phyloP scores from a whole-genome alignment of 140 eudicot genomes.

The Flaveria floridana region DNA sequence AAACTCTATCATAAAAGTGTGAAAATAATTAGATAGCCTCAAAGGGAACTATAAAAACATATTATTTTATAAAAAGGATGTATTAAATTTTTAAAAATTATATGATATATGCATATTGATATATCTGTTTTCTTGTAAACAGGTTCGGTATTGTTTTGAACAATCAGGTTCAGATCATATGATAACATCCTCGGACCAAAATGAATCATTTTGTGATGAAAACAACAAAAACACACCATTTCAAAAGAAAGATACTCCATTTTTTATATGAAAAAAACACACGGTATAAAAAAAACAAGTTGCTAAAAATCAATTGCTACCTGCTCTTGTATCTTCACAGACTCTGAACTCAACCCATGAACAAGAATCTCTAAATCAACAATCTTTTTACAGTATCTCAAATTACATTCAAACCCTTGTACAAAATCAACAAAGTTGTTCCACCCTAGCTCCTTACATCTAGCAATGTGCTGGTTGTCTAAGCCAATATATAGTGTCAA shows the following conservation, averaged over 20 bases:
- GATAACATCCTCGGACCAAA: background rate
- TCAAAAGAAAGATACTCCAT: background rate
- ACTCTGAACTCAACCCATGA: background rate
- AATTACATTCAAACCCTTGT: slow-evolving; percentile 31
- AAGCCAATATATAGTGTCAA: slow-evolving; percentile 18
- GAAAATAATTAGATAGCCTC: too few species aligned
- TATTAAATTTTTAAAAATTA: too few species aligned
- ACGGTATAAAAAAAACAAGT: too few species aligned
- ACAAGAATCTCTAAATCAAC: slow-evolving; percentile 27
- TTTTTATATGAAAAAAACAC: background rate
- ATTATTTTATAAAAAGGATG: too few species aligned
- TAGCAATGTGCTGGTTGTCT: slow-evolving; percentile 25
- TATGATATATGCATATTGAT: too few species aligned
- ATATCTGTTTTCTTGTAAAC: background rate
- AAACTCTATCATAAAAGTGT: too few species aligned
- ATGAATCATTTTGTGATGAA: background rate
- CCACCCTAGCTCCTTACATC: slow-evolving; percentile 36
- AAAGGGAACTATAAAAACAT: too few species aligned
- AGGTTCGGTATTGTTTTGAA: too few species aligned
- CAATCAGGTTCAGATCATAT: background rate
- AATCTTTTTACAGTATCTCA: slow-evolving; percentile 30
- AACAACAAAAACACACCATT: background rate
- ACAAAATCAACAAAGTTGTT: slow-evolving; percentile 25
- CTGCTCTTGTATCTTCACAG: background rate
- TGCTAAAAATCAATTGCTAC: background rate